Evolutionary conservation across 2,329 filamentous ascomycete species (phyloP).

Genomic region (Colletotrichum godetiae): DNA sequence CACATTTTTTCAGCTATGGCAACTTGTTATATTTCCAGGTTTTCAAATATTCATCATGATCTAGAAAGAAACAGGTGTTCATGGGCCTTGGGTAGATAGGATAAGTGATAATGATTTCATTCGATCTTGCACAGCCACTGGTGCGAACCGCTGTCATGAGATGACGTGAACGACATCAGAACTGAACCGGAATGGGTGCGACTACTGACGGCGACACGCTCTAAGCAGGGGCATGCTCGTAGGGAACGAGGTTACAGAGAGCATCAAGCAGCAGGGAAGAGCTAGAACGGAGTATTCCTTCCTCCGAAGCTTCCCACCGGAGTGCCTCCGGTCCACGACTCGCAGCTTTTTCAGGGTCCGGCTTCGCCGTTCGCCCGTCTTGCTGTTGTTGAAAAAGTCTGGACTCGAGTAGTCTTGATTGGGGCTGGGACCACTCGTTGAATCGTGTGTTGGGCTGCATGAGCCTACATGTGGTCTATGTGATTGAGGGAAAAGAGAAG

Average conservation of each 20-base stretch:
- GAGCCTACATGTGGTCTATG: conserved; percentile 1
- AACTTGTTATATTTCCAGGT: neutral
- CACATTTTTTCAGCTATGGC: conserved; percentile 19
- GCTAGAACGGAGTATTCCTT: neutral
- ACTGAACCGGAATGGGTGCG: neutral
- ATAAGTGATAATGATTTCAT: neutral
- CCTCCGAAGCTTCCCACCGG: neutral
- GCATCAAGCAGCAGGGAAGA: conserved; percentile 3
- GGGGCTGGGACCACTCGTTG: neutral
- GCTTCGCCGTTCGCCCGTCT: neutral
- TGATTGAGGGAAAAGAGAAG: neutral
- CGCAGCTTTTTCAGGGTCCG: neutral
- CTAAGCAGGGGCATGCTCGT: neutral
- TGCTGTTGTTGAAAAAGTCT: neutral
- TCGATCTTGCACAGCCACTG: neutral
- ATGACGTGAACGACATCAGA: neutral
- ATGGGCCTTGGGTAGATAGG: neutral
- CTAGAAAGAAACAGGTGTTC: neutral
- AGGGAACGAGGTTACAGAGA: neutral
- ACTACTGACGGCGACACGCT: neutral
- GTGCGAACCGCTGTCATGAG: neutral
- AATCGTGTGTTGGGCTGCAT: neutral
- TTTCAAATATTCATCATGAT: neutral
- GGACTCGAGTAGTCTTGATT: neutral
- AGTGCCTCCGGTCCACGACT: neutral